phyloP scores from a whole-genome alignment of 306 rosid genomes.

The Vigna hirtella region DNA sequence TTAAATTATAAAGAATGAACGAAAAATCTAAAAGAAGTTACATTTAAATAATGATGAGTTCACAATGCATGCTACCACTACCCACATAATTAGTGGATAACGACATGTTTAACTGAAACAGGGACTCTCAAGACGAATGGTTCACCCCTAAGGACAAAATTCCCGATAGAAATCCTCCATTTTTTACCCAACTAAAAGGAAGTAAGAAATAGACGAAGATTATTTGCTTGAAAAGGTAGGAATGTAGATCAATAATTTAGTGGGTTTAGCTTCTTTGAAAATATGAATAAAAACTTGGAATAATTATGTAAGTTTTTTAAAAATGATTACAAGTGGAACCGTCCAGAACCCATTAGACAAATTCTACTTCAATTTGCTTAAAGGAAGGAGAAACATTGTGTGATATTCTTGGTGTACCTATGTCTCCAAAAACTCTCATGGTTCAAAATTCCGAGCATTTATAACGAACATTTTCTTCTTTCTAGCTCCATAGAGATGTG shows the following conservation, averaged over 20 bases:
- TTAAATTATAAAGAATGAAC: too few species aligned
- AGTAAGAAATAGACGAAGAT: background rate
- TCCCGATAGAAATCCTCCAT: background rate
- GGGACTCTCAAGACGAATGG: too few species aligned
- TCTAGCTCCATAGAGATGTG: conserved; percentile 48
- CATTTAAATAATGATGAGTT: too few species aligned
- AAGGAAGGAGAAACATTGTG: background rate
- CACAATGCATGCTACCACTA: too few species aligned
- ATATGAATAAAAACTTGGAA: background rate
- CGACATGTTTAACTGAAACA: too few species aligned
- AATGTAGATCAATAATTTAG: background rate
- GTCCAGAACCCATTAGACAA: conserved; percentile 3
- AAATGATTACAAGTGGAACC: background rate
- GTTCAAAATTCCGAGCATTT: conserved; percentile 41
- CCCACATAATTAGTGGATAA: too few species aligned
- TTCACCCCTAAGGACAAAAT: background rate
- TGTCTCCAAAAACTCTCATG: conserved; percentile 43
- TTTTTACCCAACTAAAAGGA: background rate
- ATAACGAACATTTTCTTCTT: conserved; percentile 39
- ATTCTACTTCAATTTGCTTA: background rate
- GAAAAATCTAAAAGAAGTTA: too few species aligned
- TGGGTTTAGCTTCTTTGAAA: background rate
- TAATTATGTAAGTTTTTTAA: background rate
- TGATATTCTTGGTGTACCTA: conserved; percentile 33
- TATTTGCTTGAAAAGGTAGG: background rate